Evolutionary conservation across 2,329 filamentous ascomycete genomes (phyloP).

Genomic region (Sclerotinia subarctica): DNA sequence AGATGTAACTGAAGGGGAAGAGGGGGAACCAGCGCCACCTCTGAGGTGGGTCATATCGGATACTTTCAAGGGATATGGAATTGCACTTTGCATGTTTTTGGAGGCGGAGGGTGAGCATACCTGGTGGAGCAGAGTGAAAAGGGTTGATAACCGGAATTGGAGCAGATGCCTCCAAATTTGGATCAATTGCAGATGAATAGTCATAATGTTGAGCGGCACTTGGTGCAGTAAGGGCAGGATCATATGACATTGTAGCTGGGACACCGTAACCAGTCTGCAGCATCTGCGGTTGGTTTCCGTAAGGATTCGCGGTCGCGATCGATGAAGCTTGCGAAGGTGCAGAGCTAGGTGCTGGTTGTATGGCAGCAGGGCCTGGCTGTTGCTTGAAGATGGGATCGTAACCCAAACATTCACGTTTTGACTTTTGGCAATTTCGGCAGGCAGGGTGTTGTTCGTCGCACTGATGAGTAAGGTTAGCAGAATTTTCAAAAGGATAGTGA

Average conservation of each 20-base stretch:
- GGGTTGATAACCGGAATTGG: constrained; percentile 31
- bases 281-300: constrained; percentile 47
- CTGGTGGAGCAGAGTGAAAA: constrained; percentile 33
- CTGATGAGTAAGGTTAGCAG: constrained; percentile 47
- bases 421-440: constrained; percentile 87
- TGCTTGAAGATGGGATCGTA: constrained; percentile 87
- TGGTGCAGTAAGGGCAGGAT: constrained; percentile 40
- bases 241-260: constrained; percentile 8
- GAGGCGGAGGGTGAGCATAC: constrained; percentile 36
- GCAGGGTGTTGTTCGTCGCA: constrained; percentile 94
- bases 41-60: constrained; percentile 47
- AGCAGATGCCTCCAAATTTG: constrained; percentile 50
- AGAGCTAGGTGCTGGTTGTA: constrained; percentile 64
- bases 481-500: constrained; percentile 18
- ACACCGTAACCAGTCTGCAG: constrained; percentile 37
- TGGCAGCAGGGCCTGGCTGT: constrained; percentile 62
- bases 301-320: constrained; percentile 42
- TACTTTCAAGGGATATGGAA: constrained; percentile 39
- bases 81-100: constrained; percentile 38
- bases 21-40: constrained; percentile 49
- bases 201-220: constrained; percentile 50
- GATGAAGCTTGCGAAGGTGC: constrained; percentile 33
- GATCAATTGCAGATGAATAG: constrained; percentile 42
- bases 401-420: constrained; percentile 79
- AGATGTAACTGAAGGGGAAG: constrained; percentile 34